Conservation (phyloP, 75 land plant genomes). For the Larix kaempferi region DNA sequence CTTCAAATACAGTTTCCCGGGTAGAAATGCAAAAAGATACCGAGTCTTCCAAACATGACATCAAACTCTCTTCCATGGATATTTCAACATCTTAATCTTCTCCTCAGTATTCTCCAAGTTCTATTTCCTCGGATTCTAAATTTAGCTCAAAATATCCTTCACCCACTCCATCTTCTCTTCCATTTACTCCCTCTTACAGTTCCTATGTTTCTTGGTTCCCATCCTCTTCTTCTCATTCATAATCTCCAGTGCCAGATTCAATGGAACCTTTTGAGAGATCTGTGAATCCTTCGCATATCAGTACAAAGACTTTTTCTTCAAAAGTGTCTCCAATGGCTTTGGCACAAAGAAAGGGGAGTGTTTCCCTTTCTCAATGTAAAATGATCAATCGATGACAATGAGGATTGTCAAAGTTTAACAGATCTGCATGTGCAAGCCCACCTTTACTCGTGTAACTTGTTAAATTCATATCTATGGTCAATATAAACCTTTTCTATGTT, state of each 20-base stretch:
- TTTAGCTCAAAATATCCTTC: constrained; percentile 35
- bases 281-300: background rate
- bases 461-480: no score
- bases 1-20: constrained; percentile 10
- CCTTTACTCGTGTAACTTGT: no score
- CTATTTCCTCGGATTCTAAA: constrained; percentile 29
- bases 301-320: background rate
- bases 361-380: constrained; percentile 20
- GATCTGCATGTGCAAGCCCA: no score
- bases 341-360: constrained; percentile 23
- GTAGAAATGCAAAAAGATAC: constrained; percentile 4
- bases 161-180: constrained; percentile 47
- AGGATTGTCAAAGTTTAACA: no score
- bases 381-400: no score
- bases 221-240: constrained; percentile 1
- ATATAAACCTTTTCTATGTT: no score
- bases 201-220: constrained; percentile 5
- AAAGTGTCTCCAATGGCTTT: constrained; percentile 9
- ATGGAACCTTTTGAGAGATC: background rate
- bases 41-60: constrained; percentile 10
- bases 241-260: background rate
- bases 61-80: constrained; percentile 5
- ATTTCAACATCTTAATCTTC: constrained; percentile 17
- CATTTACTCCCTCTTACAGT: constrained; percentile 26
- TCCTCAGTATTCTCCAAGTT: constrained; percentile 27